Evolutionary conservation across 305 asterid species (phyloP), one percentile per base, ranked within the genome.

Genomic region (Lippia alba): DNA sequence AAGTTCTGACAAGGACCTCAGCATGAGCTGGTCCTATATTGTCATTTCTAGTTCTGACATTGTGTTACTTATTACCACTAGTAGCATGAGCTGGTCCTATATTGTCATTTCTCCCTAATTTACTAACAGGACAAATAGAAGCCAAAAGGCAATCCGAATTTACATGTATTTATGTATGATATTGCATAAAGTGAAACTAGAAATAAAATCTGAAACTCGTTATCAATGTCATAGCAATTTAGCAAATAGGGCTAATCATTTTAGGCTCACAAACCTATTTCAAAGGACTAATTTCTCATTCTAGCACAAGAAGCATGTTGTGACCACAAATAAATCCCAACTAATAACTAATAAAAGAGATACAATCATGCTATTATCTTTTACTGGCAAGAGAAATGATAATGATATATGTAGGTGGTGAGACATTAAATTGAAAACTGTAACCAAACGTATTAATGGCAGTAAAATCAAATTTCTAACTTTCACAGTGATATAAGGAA

Each of bases 11-110:
- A 49, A 45, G 51, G 39, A 49, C 18, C 44, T 20, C 24, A 20
- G 64, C 74, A 71, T 66, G 56, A 40, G 57, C 41, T 59, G 48
- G 16, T 74, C 40, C 54, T 56, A 51, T 24, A 24, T 24, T 24
- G 3, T 24, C 30, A 24, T 24, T 24, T 24, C 30, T 24, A n/a
- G n/a, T n/a, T n/a, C n/a, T n/a, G n/a, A n/a, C n/a, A 18, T 65
- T 70, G 65, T 66, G 56, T 61, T 15, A 60, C 58, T 60, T 39
- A 48, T 61, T 41, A 49, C 18, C 44, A 36, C 24, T 5, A 24
- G 30, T 24, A 20, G 64, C 74, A 71, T 66, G 56, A 40, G 57
- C 41, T 59, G 48, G 16, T 74, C 40, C 54, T 56, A 51, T 24
- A 24, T 24, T 24, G 3, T 24, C 30, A 24, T 24, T 24, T 24